Evolutionary conservation across 352 stramenopile genomes (phyloP), one percentile per base, ranked within the genome.

Genomic region (Pythium folliculosum): DNA sequence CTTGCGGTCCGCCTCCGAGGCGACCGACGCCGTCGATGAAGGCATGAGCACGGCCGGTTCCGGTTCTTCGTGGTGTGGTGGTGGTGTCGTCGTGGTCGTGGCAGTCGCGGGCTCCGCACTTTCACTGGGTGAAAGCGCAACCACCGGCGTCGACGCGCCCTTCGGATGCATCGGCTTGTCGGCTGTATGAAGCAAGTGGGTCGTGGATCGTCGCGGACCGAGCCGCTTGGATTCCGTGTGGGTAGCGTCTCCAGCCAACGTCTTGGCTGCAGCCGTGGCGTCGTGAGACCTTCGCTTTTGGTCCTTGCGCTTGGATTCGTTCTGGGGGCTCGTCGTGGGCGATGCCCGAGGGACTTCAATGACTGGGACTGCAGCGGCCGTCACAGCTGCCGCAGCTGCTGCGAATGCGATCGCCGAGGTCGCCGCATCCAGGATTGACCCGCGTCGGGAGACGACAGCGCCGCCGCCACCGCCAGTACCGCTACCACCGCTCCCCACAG

Each of bases 201-300:
- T 38, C 48, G 55, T 70, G 21, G 54, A 65, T 21, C 56, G 47
- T 7, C 63, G 54, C 8, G 47, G 47, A 19, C 47, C 58, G n/a
- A 54, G 22, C 8, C 57, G 57, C n/a, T 45, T 23, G 43, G 9
- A 8, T 7, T n/a, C 44, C 22, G 32, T 27, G 3, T 14, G n/a
- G n/a, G 9, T 35, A 17, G 13, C 25, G 7, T 16, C 10, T 32
- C 5, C 44, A 56, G 21, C 58, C 30, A 38, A 25, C 27, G 35
- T 13, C n/a, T 37, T 40, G n/a, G n/a, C 22, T 27, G 22, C 37
- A 17, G 48, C 8, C 8, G 30, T 66, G 9, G 14, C 56, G 47
- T 72, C 55, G 32, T 66, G 60, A 21, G 67, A 73, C 17, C 67
- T 61, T 22, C 67, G 54, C 57, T 73, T 73, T 2, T 22, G 19